phyloP scores from a whole-genome alignment of 371 early-diverging fungal species.

The Mucor sp. region DNA sequence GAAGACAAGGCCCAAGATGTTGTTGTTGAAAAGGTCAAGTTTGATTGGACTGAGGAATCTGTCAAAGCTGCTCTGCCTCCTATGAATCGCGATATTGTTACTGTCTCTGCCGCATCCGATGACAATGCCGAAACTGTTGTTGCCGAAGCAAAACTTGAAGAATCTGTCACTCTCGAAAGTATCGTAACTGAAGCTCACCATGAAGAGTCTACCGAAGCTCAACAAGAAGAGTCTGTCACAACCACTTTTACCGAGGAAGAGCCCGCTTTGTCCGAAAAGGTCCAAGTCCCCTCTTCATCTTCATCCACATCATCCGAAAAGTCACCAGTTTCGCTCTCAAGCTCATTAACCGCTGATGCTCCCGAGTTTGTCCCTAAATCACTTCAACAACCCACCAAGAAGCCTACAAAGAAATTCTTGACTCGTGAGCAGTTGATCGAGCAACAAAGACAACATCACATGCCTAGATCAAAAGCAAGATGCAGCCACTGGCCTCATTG shows the following conservation, averaged over 20 bases:
- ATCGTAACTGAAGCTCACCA: too few species aligned
- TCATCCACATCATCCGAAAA: neutral
- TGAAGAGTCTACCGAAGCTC: neutral
- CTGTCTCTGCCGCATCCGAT: neutral
- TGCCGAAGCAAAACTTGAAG: too few species aligned
- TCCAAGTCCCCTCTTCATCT: neutral
- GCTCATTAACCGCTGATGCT: slow-evolving; percentile 11
- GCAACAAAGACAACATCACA: slow-evolving; percentile 38
- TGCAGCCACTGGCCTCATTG: slow-evolving; percentile 62
- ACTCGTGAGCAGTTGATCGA: slow-evolving; percentile 40
- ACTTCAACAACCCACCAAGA: slow-evolving; percentile 6
- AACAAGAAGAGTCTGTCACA: too few species aligned
- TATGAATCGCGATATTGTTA: slow-evolving; percentile 5
- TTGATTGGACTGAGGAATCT: slow-evolving; percentile 4
- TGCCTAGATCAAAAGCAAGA: slow-evolving; percentile 45
- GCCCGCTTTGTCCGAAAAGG: neutral
- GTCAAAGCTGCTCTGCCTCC: slow-evolving; percentile 1
- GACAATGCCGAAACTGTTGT: neutral
- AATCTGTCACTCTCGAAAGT: too few species aligned
- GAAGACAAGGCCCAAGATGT: neutral
- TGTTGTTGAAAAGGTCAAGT: neutral
- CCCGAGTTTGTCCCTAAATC: slow-evolving; percentile 24
- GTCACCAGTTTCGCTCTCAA: neutral
- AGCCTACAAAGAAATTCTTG: slow-evolving; percentile 28
- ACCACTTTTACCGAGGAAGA: neutral